Evolutionary conservation across 2,329 filamentous ascomycete genomes (phyloP), one percentile per base, ranked within the genome.

Genomic region (Fusarium tanahbumbuense): DNA sequence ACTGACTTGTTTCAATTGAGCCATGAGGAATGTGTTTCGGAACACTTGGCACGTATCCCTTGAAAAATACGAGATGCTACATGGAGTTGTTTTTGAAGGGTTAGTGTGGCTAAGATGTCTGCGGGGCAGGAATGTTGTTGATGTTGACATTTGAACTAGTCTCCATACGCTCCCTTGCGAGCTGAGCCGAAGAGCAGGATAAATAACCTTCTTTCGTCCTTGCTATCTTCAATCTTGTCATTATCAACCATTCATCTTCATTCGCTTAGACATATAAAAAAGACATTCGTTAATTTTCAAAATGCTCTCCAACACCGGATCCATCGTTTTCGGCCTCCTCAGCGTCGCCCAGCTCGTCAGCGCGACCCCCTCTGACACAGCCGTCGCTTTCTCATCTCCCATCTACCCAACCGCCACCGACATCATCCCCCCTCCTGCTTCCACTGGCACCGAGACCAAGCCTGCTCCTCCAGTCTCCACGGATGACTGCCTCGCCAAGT

Each of bases 271-370:
- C 2, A 15, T 20, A 6, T 5, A n/a, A 22, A 8, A 8, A 20
- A 16, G 3, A 25, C 50, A 22, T 25, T 59, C n/a, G 2, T 30
- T 58, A 13, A 15, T 6, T 1, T 15, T 34, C 45, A 60, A 59
- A 13, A 65, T 65, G 62, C 22, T 65, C 1, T 22, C 60, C 27
- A 65, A 60, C 45, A 65, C 62, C 32, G 60, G 62, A 59, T 65
- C 62, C 15, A 4, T 65, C 20, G 5, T 65, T 28, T 13, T 65
- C 12, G 53, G 62, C 25, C 30, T 65, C 6, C 60, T 65, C 11
- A 42, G 53, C 8, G 53, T 62, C 4, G 62, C 46, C 6, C 60
- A 65, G 15, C 40, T 65, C 23, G 50, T 46, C 4, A 64, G 18
- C 9, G 62, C 62, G 7, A 20, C 53, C 3, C 32, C 60, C 8